A percentile compares a stretch with the other conserved stretches of the same genome.
phyloP scores from a whole-genome alignment of 164 flowering plant species.

The Chimonanthus praecox region DNA sequence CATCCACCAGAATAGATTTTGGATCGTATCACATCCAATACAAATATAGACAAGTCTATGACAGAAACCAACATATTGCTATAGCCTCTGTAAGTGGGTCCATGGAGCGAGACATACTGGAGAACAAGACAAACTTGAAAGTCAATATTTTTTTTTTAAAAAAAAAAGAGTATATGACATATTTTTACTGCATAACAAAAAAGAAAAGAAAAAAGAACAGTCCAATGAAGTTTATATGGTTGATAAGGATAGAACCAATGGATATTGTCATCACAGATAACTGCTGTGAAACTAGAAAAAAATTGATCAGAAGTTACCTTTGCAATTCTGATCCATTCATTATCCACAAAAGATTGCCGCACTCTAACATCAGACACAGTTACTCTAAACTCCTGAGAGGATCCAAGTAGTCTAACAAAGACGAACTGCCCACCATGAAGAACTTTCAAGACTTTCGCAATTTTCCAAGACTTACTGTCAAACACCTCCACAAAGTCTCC shows the following conservation, averaged over 20 bases:
- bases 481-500: constrained; percentile 77
- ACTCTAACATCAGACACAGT: constrained; percentile 30
- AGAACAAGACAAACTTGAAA: neutral
- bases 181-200: neutral
- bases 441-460: constrained; percentile 45
- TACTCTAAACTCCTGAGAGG: constrained; percentile 28
- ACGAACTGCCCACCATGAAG: constrained; percentile 18
- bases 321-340: constrained; percentile 43
- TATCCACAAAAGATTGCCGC: constrained; percentile 44
- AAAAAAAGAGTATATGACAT: neutral
- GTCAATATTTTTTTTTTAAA: neutral
- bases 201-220: neutral
- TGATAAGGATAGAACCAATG: neutral
- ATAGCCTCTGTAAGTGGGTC: neutral
- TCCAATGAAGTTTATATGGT: neutral
- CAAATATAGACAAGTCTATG: neutral
- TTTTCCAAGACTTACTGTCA: constrained; percentile 62
- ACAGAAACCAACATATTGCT: neutral
- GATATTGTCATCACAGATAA: neutral
- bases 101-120: neutral
- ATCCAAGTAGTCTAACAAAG: constrained; percentile 41
- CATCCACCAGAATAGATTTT: neutral
- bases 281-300: neutral
- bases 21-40: no score
- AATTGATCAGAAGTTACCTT: constrained; percentile 30